Evolutionary conservation across 1,284 basidiomycete genomes (phyloP), one percentile per base, ranked within the genome.

Genomic region (Gastroboletus turbinatus): DNA sequence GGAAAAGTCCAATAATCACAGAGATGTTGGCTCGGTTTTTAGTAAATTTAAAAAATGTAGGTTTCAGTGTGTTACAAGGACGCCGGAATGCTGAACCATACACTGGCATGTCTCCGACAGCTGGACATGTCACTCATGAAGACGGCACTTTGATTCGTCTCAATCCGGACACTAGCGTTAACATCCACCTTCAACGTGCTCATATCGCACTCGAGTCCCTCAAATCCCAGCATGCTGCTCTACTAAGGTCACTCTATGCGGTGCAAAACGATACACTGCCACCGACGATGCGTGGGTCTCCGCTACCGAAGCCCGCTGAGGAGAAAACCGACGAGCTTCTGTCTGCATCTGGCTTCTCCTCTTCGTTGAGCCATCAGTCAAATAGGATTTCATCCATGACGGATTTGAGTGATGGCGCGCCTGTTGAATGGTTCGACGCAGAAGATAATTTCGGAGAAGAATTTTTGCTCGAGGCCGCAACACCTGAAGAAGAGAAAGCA

Each of bases 381-480:
- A 76, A 76, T 42, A 79, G 81, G 32, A 69, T 77, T 56, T 87
- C 86, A 11, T 73, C 78, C 21, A 67, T 76, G 23, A 85, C 85
- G 17, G 79, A 79, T 23, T 69, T 78, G n/a, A 85, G 82, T 52
- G 86, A 84, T 55, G 79, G 78, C 29, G 56, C 45, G 19, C 73
- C 77, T 49, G 78, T 81, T 53, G 81, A 89, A 62, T 91, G 88
- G 88, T 91, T 81, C 63, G 89, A 91, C 60, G 89, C 89, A 14
- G 72, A 75, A 51, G 69, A 69, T 46, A 77, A 82, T 59, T 81
- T 85, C 1, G 82, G 85, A 10, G 82, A 90, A 65, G 88, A 91
- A 65, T 90, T 84, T 67, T 66, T 88, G 2, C 70, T 91, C 58
- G 85, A 88, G 52, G 68, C 76, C 13, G 60, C 73, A 3, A 65